Conservation (phyloP, 2,329 filamentous ascomycete genomes). For the Colletotrichum tropicicola region DNA sequence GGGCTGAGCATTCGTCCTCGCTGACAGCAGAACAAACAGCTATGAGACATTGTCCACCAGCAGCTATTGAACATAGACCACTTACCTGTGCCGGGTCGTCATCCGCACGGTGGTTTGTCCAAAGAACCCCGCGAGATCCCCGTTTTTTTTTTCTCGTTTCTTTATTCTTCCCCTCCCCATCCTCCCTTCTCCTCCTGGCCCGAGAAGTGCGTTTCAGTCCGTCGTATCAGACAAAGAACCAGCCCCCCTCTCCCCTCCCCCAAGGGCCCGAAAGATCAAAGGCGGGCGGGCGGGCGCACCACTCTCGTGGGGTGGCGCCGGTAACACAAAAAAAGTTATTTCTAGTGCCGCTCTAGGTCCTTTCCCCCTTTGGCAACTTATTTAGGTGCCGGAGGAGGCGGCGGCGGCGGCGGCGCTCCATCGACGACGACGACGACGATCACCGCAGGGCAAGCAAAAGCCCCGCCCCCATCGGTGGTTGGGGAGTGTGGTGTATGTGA, state of each 20-base stretch:
- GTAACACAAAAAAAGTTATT: no score
- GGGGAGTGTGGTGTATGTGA: not conserved
- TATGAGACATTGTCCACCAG: not conserved
- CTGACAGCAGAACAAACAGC: no score
- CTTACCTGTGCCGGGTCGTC: no score
- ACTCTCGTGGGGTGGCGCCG: conserved; percentile 1
- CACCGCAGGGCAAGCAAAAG: no score
- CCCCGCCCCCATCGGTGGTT: not conserved
- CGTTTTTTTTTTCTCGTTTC: not conserved
- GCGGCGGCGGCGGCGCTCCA: no score
- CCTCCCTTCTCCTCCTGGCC: not conserved
- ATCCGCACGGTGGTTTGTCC: not conserved
- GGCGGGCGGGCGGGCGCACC: not conserved
- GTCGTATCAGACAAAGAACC: conserved; percentile 25
- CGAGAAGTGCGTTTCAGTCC: conserved; percentile 11
- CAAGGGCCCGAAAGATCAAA: not conserved
- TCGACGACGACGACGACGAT: no score
- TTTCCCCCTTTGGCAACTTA: not conserved
- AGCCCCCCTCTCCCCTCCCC: no score
- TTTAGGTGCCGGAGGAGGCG: no score
- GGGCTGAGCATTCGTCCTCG: no score
- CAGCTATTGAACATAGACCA: not conserved
- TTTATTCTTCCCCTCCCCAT: not conserved
- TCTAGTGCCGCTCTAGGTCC: conserved; percentile 13
- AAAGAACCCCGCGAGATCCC: not conserved